Evolutionary conservation across 306 rosid species (phyloP), one percentile per base, ranked within the genome.

Genomic region (Delonix regia): DNA sequence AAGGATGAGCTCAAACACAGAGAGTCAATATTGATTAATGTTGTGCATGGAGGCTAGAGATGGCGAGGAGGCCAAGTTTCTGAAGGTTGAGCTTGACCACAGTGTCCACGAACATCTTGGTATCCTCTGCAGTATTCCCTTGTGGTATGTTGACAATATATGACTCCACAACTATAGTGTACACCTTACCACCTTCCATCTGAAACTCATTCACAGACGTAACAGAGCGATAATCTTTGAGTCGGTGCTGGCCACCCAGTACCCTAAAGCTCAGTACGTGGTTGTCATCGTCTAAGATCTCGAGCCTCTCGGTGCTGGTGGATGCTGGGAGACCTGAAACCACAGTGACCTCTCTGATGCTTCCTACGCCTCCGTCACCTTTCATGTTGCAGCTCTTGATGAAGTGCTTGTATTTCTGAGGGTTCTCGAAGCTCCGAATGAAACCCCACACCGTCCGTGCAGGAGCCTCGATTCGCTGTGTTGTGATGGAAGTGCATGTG

Each of bases 311-410:
- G 12, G 94, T 93, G 83, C 97, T 91, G 0, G 99, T 95, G 0
- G 99, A 91, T 0, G 97, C 98, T 0, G 99, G 99, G 0, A 95
- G 84, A 2, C 98, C 99, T 0, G 99, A 95, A 9, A 93, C 92
- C 9, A 95, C 94, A 0, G 93, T 89, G 13, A 95, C 93, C 61
- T 95, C 97, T 33, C 99, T 60, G 30, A 91, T 87, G 75, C 97
- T 93, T 0, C 99, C 99, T 0, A 95, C 93, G 7, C 89, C 85
- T 0, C 94, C 97, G 18, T 91, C 96, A 0, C 94, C 94, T 9
- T 3, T 75, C 98, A 95, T 91, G 53, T 69, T 91, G 81, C 99
- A 91, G 24, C 95, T 85, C 36, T 95, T 95, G 77, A 92, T 82
- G 89, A 95, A 95, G 86, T 95, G 98, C 55, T 95, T 95, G 87